Percentiles rank a stretch among this genome's conserved stretches.
Conservation (phyloP, 768 basidiomycete genomes). For the Lactarius indigo region DNA sequence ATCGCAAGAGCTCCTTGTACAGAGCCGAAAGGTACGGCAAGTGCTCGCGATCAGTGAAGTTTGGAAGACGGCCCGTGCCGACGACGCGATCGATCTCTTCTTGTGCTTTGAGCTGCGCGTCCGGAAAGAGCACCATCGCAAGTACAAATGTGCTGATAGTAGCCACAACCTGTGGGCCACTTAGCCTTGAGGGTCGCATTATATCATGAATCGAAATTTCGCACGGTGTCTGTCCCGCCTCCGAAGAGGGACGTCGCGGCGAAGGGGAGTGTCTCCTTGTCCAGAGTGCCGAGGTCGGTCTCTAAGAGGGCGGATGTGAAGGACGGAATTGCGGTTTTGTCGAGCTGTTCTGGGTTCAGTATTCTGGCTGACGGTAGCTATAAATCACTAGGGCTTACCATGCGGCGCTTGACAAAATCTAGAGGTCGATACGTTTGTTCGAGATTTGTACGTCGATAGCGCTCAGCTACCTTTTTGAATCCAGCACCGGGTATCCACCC, state of each 20-base stretch:
- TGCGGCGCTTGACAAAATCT: constrained; percentile 23
- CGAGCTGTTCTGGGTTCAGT: not conserved
- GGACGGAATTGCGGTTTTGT: constrained; percentile 6
- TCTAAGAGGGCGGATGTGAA: constrained; percentile 6
- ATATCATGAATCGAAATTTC: not conserved
- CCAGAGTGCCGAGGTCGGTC: not conserved
- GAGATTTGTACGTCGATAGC: constrained; percentile 11
- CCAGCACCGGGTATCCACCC: constrained; percentile 27
- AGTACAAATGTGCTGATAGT: constrained; percentile 24
- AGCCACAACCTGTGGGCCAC: constrained; percentile 15
- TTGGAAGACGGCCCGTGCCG: constrained; percentile 25
- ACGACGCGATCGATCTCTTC: constrained; percentile 28
- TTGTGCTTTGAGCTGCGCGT: constrained; percentile 28
- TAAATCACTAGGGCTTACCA: constrained; percentile 11
- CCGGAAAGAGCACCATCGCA: constrained; percentile 27
- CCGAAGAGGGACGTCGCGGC: constrained; percentile 14
- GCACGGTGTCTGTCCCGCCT: constrained; percentile 21
- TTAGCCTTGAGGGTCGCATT: not conserved
- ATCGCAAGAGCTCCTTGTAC: constrained; percentile 29
- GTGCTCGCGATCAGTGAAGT: constrained; percentile 17
- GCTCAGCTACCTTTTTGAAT: constrained; percentile 21
- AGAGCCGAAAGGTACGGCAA: constrained; percentile 30
- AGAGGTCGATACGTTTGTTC: constrained; percentile 20
- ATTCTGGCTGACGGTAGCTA: not conserved
- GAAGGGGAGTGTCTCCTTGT: constrained; percentile 4